Evolutionary conservation across 2,329 filamentous ascomycete genomes (phyloP).

Genomic region (Coniochaeta hoffmannii): DNA sequence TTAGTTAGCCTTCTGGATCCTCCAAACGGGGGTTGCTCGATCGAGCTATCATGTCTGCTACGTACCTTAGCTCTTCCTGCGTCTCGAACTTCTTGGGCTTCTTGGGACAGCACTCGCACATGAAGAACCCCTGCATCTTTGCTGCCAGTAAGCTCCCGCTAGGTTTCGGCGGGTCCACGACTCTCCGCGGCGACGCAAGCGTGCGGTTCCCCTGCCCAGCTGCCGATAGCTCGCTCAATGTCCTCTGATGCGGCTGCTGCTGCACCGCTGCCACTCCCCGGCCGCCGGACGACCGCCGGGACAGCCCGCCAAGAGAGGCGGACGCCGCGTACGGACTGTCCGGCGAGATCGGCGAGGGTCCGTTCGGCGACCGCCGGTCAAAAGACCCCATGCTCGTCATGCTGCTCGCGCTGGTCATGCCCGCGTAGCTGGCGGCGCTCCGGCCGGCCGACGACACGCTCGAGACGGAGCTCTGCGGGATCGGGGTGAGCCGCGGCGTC

Average conservation of each 20-base stretch:
- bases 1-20: too few relatives aligned
- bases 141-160: constrained; percentile 26
- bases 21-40: too few relatives aligned
- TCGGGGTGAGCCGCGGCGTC: constrained; percentile 38
- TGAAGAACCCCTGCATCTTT: constrained; percentile 47
- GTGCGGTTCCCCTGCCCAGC: constrained; percentile 18
- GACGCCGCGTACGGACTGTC: constrained; percentile 6
- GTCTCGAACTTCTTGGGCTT: constrained; percentile 94
- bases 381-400: constrained; percentile 34
- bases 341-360: constrained; percentile 41
- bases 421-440: constrained; percentile 41
- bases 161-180: constrained; percentile 41
- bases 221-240: constrained; percentile 29
- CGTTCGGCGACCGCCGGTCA: constrained; percentile 38
- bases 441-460: constrained; percentile 36
- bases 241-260: constrained; percentile 34
- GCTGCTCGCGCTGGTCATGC: constrained; percentile 34
- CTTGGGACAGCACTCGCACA: constrained; percentile 95
- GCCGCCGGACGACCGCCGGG: constrained; percentile 34
- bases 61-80: constrained; percentile 75
- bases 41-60: constrained; percentile 14
- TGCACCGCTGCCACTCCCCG: constrained; percentile 24
- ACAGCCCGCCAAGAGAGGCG: constrained; percentile 32
- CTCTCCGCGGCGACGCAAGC: constrained; percentile 42
- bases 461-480: constrained; percentile 37